These are phyloP conservation scores for Hypomontagnella submonticulosa DNA, from an alignment of 495 filamentous ascomycete species.

Conservation along the genomic window DNA sequence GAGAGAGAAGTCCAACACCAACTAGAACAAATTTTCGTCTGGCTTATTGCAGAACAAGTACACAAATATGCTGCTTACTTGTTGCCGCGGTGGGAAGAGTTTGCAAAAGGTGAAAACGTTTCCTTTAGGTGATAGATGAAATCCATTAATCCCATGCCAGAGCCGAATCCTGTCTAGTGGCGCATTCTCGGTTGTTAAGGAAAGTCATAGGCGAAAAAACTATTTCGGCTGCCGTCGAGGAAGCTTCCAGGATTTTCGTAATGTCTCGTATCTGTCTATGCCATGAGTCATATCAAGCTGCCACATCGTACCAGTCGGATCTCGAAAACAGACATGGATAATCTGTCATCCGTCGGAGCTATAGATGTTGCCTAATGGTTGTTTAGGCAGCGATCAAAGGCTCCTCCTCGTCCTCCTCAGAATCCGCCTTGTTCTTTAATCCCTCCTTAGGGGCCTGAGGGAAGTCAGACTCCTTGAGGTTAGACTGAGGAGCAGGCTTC, in stretches of 20 bases:
- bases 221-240: slow-evolving; percentile 22
- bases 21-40: slow-evolving; percentile 15
- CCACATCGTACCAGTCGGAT: slow-evolving; percentile 30
- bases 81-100: slow-evolving; percentile 6
- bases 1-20: slow-evolving; percentile 10
- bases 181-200: slow-evolving; percentile 34
- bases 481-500: slow-evolving; percentile 53
- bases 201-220: slow-evolving; percentile 37
- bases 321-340: slow-evolving; percentile 30
- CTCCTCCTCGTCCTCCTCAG: slow-evolving; percentile 48
- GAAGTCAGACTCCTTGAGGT: slow-evolving; percentile 64
- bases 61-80: no score
- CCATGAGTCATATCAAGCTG: slow-evolving; percentile 49
- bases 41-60: neutral
- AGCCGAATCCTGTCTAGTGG: slow-evolving; percentile 27
- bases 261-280: slow-evolving; percentile 47
- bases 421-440: slow-evolving; percentile 35
- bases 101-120: slow-evolving; percentile 32
- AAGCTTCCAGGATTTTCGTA: slow-evolving; percentile 30
- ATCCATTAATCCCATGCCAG: slow-evolving; percentile 30
- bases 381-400: slow-evolving; percentile 52
- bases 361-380: slow-evolving; percentile 7
- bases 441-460: slow-evolving; percentile 67
- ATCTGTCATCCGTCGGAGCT: slow-evolving; percentile 16
- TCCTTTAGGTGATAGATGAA: slow-evolving; percentile 22